These are phyloP conservation scores for Backusella macrospora DNA, from an alignment of 192 early-diverging fungal genomes.

Conservation along the genomic window DNA sequence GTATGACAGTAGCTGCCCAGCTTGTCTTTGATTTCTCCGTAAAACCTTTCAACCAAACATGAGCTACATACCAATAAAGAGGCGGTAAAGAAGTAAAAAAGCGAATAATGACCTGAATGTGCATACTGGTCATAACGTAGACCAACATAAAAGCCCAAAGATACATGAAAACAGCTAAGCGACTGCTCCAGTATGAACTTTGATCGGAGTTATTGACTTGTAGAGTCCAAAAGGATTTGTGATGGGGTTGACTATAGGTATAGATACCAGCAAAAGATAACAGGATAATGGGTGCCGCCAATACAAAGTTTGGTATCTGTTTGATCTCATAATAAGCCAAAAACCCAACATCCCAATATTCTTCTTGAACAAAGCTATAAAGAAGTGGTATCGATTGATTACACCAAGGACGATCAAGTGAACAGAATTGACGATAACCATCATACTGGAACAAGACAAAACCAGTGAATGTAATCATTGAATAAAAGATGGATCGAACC, in stretches of 20 bases:
- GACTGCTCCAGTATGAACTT: background rate
- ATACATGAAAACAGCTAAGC: slow-evolving; percentile 50
- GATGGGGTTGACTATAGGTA: slow-evolving; percentile 57
- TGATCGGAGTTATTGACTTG: background rate
- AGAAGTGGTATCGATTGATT: slow-evolving; percentile 55
- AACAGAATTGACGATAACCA: slow-evolving; percentile 68
- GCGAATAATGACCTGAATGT: slow-evolving; percentile 89
- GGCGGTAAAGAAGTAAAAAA: slow-evolving; percentile 81
- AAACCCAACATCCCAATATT: slow-evolving; percentile 91
- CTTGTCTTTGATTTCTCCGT: background rate
- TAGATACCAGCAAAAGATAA: slow-evolving; percentile 66
- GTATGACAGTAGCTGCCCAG: slow-evolving; percentile 35
- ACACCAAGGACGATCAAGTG: slow-evolving; percentile 70
- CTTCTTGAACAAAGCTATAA: slow-evolving; percentile 83
- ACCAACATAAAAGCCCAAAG: slow-evolving; percentile 68
- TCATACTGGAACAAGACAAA: slow-evolving; percentile 67
- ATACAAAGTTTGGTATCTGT: slow-evolving; percentile 90
- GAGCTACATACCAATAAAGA: slow-evolving; percentile 80
- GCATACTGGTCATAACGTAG: slow-evolving; percentile 72
- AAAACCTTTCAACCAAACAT: slow-evolving; percentile 19
- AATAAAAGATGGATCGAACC: slow-evolving; percentile 21
- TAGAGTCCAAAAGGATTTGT: slow-evolving; percentile 38
- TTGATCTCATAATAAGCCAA: slow-evolving; percentile 77
- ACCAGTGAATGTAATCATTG: slow-evolving; percentile 49
- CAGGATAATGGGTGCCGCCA: slow-evolving; percentile 78